Evolutionary conservation across 1,139 yeast genomes (phyloP), one percentile per base, ranked within the genome.

Genomic region (Candida mesenterica): DNA sequence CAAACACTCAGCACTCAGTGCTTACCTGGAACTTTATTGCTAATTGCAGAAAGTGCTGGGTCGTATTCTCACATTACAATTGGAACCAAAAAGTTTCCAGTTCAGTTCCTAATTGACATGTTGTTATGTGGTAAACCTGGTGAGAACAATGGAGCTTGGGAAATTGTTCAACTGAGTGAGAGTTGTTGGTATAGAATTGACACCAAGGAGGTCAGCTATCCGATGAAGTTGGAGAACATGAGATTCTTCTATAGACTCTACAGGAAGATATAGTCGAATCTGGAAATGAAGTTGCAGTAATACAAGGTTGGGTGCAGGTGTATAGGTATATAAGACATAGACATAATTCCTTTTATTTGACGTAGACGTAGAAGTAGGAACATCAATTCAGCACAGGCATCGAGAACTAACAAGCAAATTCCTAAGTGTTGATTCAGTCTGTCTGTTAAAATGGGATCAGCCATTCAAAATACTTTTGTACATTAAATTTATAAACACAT

Each of bases 11-110:
- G 67, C 43, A 43, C 48, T 16, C 48, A 52, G 38, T 86, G 86
- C 55, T 54, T 54, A 28, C 41, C 57, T 1, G 94, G 89, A 0
- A 60, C 87, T 13, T 59, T 75, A 24, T 60, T 88, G 25, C 65
- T 88, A 32, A 77, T 88, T 26, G 79, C 87, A 1, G 96, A 88
- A 52, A 82, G 94, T 61, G 96, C 96, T 0, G 96, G 96, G 0
- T 84, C 95, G 3, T 88, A 82, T 57, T 85, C 95, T 1, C 82
- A 86, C 50, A 83, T 88, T 30, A 74, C 79, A 2, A 72, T 88
- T 24, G 96, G 96, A 1, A 60, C 77, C 19, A 85, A 81, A 52
- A 75, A 67, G 45, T 88, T 88, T 61, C 96, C 96, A 0, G 82
- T 88, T 2, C 90, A 86, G 47, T 86, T 83, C 48, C 65, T 88